Evolutionary conservation across 805 yeast species (phyloP).

Genomic region (Peterozyma xylosa): DNA sequence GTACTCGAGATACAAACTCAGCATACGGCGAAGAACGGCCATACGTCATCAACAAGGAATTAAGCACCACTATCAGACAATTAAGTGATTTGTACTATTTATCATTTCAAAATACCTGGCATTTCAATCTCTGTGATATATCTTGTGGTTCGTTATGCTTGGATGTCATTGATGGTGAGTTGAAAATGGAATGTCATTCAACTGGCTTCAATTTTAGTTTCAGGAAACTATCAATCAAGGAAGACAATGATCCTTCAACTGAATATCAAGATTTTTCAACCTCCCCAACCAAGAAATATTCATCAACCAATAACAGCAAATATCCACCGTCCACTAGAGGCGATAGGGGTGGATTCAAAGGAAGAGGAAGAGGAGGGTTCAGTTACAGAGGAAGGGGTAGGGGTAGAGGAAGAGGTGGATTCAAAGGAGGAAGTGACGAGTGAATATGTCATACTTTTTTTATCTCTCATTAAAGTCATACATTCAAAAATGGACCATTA

Average conservation of each 20-base stretch:
- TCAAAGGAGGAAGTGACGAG: conserved; percentile 1
- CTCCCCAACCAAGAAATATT: neutral
- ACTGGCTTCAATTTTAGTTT: conserved; percentile 59
- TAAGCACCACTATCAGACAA: conserved; percentile 34
- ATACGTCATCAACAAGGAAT: conserved; percentile 18
- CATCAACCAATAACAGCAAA: neutral
- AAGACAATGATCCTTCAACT: neutral
- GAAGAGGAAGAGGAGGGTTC: conserved; percentile 8
- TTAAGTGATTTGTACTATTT: conserved; percentile 55
- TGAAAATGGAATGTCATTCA: conserved; percentile 45
- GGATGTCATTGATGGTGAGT: conserved; percentile 34
- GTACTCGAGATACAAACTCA: neutral
- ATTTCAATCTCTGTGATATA: conserved; percentile 63
- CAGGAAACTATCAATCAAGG: conserved; percentile 18
- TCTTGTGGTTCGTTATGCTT: conserved; percentile 41
- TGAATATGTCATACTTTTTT: neutral
- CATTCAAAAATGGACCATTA: no score
- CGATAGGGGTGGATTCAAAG: conserved; percentile 2
- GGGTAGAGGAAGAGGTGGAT: conserved; percentile 7
- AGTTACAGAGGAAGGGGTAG: conserved; percentile 2
- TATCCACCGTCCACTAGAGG: neutral
- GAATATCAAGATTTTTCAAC: neutral
- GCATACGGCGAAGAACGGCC: conserved; percentile 4
- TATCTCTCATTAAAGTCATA: no score
- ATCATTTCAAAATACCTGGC: conserved; percentile 72